Evolutionary conservation across 441 rosid genomes (phyloP).

Genomic region (Brassica hybrid): DNA sequence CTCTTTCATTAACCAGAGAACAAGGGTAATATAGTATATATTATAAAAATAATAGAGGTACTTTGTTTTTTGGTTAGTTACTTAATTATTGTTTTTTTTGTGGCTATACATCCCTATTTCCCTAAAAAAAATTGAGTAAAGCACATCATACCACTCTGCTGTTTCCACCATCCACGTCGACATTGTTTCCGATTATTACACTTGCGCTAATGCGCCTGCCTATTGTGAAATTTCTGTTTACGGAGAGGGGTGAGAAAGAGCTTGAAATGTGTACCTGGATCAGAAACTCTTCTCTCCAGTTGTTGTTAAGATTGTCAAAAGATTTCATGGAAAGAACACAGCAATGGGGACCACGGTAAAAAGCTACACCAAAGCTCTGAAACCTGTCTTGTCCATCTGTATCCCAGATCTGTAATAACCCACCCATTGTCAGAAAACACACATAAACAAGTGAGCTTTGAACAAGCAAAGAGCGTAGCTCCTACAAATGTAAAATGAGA

Average conservation of each 20-base stretch:
- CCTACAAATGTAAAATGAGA: no score
- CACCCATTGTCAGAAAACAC: conserved; percentile 10
- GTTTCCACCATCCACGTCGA: conserved; percentile 80
- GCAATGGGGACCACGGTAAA: conserved; percentile 81
- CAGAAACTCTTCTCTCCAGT: conserved; percentile 82
- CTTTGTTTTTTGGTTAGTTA: no score
- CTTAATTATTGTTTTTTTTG: no score
- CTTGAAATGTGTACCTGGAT: conserved; percentile 59
- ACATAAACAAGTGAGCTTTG: no score
- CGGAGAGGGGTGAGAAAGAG: no score
- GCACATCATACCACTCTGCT: conserved; percentile 67
- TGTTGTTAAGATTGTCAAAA: conserved; percentile 75
- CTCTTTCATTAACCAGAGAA: no score
- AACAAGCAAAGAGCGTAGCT: no score
- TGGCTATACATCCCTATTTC: no score
- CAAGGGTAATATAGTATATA: no score
- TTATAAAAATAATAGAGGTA: no score
- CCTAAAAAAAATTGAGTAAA: not conserved
- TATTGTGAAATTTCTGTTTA: no score
- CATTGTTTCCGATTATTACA: conserved; percentile 74
- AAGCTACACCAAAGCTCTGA: conserved; percentile 84
- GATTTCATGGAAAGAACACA: conserved; percentile 79
- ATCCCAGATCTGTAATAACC: conserved; percentile 68
- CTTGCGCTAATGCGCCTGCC: no score
- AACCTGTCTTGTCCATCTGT: conserved; percentile 89